Base-by-base conservation (phyloP, 2,329 filamentous ascomycete genomes). In the Cladosporium oxysporum region DNA sequence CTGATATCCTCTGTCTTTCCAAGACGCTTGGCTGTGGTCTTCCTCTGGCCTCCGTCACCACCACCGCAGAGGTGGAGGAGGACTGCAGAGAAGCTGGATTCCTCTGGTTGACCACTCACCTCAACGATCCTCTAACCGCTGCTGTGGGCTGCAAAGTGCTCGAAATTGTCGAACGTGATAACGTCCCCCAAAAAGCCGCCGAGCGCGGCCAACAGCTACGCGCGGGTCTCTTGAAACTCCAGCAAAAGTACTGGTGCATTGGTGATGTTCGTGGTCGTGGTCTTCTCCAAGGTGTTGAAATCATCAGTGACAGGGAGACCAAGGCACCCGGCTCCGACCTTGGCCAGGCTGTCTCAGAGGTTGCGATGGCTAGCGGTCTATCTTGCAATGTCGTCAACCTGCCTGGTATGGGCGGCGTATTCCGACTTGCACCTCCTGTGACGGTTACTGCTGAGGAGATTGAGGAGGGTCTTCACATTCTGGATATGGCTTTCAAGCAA, bases 401-500 rank as follows among this genome's bases (percentile, higher is more conserved):
- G 2, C 68, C 70, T 1, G 66, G 67, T 10, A 67, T 72, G 67
- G 66, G 71, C 18, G 71, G 71, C 7, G 69, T 71, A 3, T 73
- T 72, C 37, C 52, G 71, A 5, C n/a, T 73, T 28, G 70, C 71
- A 7, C 71, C 69, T n/a, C 69, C 67, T 18, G 61, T 73, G 18
- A 73, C 67, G 23, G 66, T 72, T 5, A 69, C 66, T 28, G 67
- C 57, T 1, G 66, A 71, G 2, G 69, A 72, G 66, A 65, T 70
- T 28, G 78, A 82, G 16, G 76, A 82, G 53, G 86, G 85, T 0
- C 70, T 89, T 62, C 69, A 66, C 1, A 83, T 89, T 53, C 76
- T 89, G 68, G 86, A 89, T 70, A 77, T 83, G 70, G 83, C 85
- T 0, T 84, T 88, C 59, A 28, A 44, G 16, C 21, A 37, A 26